Evolutionary conservation across 306 rosid species (phyloP).

Genomic region (Fagus sylvatica): DNA sequence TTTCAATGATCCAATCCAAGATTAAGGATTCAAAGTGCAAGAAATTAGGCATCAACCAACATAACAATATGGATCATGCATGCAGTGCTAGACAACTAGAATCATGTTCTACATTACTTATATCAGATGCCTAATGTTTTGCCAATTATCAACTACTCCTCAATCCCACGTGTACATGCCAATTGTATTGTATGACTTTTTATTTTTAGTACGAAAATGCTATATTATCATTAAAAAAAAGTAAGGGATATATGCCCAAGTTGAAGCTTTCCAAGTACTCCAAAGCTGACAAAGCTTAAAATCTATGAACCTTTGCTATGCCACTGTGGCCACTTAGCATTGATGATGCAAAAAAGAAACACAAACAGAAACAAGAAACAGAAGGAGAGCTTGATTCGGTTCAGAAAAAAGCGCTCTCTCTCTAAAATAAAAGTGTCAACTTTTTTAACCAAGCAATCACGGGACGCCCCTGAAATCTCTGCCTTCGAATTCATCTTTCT

Average conservation of each 20-base stretch:
- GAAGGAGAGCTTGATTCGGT: constrained; percentile 44
- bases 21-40: no score
- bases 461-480: constrained; percentile 70
- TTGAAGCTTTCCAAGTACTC: constrained; percentile 20
- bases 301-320: constrained; percentile 28
- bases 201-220: constrained; percentile 16
- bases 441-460: constrained; percentile 79
- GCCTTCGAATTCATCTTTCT: constrained; percentile 73
- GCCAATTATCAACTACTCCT: constrained; percentile 22
- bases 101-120: not conserved
- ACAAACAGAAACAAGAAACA: constrained; percentile 35
- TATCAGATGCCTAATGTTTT: constrained; percentile 28
- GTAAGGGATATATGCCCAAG: constrained; percentile 32
- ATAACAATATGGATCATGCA: not conserved
- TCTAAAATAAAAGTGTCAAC: constrained; percentile 22
- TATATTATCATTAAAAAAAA: constrained; percentile 34
- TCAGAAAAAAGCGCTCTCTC: constrained; percentile 25
- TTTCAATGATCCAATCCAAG: no score
- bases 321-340: constrained; percentile 65
- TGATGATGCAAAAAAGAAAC: constrained; percentile 53
- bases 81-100: not conserved
- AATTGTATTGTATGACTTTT: constrained; percentile 26
- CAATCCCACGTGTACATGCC: constrained; percentile 27
- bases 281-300: constrained; percentile 22
- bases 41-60: not conserved